Percentiles rank a stretch among this genome's conserved stretches.
phyloP scores from a whole-genome alignment of 805 yeast genomes.

The Yarrowia divulgata region DNA sequence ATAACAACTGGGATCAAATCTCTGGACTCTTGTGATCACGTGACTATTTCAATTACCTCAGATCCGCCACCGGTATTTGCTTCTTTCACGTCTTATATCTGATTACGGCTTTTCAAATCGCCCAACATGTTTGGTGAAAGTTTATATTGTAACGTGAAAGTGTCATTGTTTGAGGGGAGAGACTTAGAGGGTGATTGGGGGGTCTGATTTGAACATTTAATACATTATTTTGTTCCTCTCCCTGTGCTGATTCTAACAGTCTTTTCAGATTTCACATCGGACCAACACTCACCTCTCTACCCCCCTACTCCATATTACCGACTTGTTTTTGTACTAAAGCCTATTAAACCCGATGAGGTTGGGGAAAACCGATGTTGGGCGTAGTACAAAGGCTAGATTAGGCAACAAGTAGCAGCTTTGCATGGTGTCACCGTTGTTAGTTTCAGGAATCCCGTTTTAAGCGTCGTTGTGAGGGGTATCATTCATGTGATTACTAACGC shows the following conservation, averaged over 20 bases:
- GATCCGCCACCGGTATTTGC: not conserved
- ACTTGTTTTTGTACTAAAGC: not conserved
- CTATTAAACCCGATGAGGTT: conserved; percentile 3
- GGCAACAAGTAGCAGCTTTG: too few species aligned
- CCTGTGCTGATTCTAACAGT: not conserved
- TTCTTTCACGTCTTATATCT: not conserved
- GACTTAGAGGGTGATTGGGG: too few species aligned
- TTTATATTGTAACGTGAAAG: conserved; percentile 4
- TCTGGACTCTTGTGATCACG: not conserved
- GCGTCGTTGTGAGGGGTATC: not conserved
- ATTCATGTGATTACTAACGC: not conserved
- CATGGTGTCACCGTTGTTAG: not conserved
- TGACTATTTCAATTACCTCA: not conserved
- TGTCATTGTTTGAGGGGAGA: not conserved
- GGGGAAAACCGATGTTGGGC: not conserved
- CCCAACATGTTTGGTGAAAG: conserved; percentile 10
- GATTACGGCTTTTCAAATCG: not conserved
- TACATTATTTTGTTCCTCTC: not conserved
- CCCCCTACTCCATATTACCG: not conserved
- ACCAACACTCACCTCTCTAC: too few species aligned
- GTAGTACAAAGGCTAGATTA: not conserved
- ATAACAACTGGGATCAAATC: too few species aligned
- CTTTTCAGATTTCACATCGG: not conserved
- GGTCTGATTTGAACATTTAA: not conserved
- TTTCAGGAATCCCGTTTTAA: not conserved